Base-by-base conservation (phyloP, 371 early-diverging fungal genomes). In the Mortierella sp. region DNA sequence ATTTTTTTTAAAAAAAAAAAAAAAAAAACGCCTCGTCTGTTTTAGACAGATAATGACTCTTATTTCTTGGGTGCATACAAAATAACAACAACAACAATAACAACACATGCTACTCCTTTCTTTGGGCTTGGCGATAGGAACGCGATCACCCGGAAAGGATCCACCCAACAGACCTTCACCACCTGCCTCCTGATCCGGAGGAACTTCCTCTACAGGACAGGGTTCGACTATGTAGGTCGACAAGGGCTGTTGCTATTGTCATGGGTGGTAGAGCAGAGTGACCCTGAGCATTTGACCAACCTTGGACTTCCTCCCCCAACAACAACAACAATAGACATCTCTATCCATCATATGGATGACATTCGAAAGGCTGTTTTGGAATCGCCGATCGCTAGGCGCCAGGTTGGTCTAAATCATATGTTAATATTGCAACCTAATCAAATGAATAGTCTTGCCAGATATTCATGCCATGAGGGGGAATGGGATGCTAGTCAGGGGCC, bases 181-280 rank as follows among this genome's bases (percentile, higher is more conserved):
- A 66, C 19, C 73, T 79, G 7, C 80, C 73, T 0, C 73, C 60
- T 4, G 57, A 72, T 46, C 80, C 73, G 16, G 66, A 73, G 25
- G 45, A 55, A 15, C 48, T 79, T n/a, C 73, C 73, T 25, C 44
- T 68, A 2, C 70, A 66, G n/a, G 64, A 72, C 21, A 57, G 60
- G 50, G 47, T 73, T 45, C 57, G 46, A 18, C 53, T 52, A 1
- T 73, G 80, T 79, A 60, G 26, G 68, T 29, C 1, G n/a, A 59
- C 3, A 25, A 55, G 23, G 5, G 25, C 9, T 26, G 11, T 50
- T 0, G 5, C 37, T 5, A 9, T 37, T 37, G 37, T 37, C 37
- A 37, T 9, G 5, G 37, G 9, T 37, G 3, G 37, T 37, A 5
- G 37, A 9, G 9, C 37, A 37, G 9, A 9, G 37, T 9, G 37